These are phyloP conservation scores for Biancaea sappan DNA, from an alignment of 306 rosid genomes.

Conservation along the genomic window DNA sequence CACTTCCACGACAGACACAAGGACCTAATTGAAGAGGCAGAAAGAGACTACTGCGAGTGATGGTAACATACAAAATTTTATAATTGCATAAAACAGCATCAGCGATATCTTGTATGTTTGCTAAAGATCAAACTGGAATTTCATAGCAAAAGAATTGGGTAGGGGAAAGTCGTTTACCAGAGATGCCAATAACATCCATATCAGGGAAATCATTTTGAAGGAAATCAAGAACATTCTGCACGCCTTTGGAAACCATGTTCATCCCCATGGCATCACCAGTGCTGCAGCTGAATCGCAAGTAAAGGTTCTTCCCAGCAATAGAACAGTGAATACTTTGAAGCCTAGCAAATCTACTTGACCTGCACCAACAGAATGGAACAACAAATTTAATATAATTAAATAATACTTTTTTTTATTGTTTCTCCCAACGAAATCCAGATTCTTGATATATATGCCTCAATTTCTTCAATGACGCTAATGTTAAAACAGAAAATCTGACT, in stretches of 20 bases:
- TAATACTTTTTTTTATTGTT: not conserved
- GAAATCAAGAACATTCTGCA: conserved; percentile 74
- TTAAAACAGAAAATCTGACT: not conserved
- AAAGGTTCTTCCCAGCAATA: conserved; percentile 67
- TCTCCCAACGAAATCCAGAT: not conserved
- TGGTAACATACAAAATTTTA: not conserved
- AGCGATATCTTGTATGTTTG: conserved; percentile 22
- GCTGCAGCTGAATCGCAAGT: conserved; percentile 68
- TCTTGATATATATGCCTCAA: not conserved
- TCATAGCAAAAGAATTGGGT: conserved; percentile 7
- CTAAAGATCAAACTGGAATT: conserved; percentile 1
- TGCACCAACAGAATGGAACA: conserved; percentile 32
- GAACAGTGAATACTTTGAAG: conserved; percentile 61
- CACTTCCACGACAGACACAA: conserved; percentile 24
- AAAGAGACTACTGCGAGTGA: not conserved
- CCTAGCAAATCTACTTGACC: conserved; percentile 78
- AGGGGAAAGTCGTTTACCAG: conserved; percentile 49
- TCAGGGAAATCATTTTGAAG: conserved; percentile 74
- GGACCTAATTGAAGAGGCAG: not conserved
- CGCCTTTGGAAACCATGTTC: conserved; percentile 91
- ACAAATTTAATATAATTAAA: conserved; percentile 19
- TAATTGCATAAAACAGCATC: not conserved
- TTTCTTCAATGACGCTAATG: not conserved
- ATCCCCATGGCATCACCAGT: conserved; percentile 94
- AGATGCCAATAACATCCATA: conserved; percentile 80